Base-by-base conservation (phyloP, 192 early-diverging fungal genomes). In the Entomortierella chlamydospora region DNA sequence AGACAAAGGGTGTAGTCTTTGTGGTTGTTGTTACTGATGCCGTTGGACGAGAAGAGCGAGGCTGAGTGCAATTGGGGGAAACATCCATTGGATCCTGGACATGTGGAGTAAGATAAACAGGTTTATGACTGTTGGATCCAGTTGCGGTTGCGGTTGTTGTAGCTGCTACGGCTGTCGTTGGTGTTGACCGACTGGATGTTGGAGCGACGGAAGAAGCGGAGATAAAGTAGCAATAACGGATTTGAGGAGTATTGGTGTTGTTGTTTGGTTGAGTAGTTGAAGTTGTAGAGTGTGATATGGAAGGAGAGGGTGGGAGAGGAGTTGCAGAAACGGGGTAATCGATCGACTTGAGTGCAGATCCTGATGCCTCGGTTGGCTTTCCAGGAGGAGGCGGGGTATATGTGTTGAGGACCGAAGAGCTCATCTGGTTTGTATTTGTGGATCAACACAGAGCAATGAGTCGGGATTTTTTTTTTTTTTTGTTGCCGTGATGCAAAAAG, bases 141-240 rank as follows among this genome's bases (percentile, higher is more conserved):
- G 62, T 49, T 37, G 65, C 42, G 0, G 64, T 60, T 33, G 23
- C 39, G 10, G 2, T n/a, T 37, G 10, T 37, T 37, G 34, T 10
- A 7, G 4, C 34, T 37, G 34, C 34, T 37, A 15, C 15, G 2
- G 45, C 4, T 20, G 45, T 47, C 4, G 45, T 11, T 20, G 45
- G 20, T 47, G 20, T 4, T 12, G 45, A 47, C 20, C 15, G 2
- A 4, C 8, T 47, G 5, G 15, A 12, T 11, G 45, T 15, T 1
- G 69, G 39, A 18, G 50, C 42, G 17, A 55, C 42, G 28, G 59
- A 71, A 12, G 65, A 30, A 25, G 54, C 61, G 12, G 68, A 47
- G 67, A 69, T 58, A 68, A 79, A 79, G 31, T 79, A 79, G 45
- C 76, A 79, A 56, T 79, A 79, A n/a, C 76, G 76, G 57, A 79